Evolutionary conservation across 2,329 filamentous ascomycete species (phyloP).

Genomic region (Hypoxylon sp.): DNA sequence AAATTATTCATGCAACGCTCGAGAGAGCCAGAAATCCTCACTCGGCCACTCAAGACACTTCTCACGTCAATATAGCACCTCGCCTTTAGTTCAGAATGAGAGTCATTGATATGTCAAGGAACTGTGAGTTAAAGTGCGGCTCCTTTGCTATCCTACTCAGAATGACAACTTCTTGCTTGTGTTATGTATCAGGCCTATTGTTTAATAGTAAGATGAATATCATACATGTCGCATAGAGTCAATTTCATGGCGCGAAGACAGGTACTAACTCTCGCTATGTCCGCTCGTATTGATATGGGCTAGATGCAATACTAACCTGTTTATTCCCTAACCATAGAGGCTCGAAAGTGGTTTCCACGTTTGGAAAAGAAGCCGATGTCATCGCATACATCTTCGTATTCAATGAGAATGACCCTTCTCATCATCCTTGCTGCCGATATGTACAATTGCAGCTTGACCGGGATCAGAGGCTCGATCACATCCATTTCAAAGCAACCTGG

Average conservation of each 20-base stretch:
- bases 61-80: not conserved
- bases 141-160: not conserved
- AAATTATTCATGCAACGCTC: slow-evolving; percentile 50
- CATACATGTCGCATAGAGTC: too few species aligned
- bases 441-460: not conserved
- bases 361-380: too few species aligned
- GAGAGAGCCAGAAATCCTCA: slow-evolving; percentile 14
- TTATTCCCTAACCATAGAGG: too few species aligned
- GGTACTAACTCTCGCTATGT: too few species aligned
- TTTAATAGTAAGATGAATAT: too few species aligned
- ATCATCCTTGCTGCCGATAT: not conserved
- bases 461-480: not conserved
- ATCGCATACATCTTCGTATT: not conserved
- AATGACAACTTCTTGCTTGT: too few species aligned
- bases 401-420: not conserved
- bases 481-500: not conserved
- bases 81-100: slow-evolving; percentile 7
- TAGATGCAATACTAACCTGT: too few species aligned
- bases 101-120: not conserved
- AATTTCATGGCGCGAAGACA: too few species aligned
- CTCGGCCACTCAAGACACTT: not conserved
- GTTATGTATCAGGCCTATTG: too few species aligned
- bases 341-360: too few species aligned
- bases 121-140: not conserved
- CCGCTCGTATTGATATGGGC: too few species aligned